phyloP scores from a whole-genome alignment of 768 basidiomycete species.

The Lentinula sp. region DNA sequence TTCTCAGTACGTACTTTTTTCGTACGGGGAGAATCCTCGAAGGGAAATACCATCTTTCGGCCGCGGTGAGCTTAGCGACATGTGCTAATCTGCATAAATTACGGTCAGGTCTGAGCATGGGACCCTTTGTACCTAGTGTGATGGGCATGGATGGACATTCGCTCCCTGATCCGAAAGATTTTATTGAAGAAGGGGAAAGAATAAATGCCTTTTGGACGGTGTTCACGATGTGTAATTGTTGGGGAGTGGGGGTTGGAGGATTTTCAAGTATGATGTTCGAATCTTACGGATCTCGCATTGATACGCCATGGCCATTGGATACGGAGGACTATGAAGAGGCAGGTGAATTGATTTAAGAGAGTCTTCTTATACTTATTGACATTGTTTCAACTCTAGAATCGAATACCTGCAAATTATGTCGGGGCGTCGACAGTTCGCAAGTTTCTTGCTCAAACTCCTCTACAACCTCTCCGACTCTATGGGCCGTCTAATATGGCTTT shows the following conservation, averaged over 20 bases:
- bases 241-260: conserved; percentile 24
- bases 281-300: background rate
- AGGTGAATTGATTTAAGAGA: conserved; percentile 3
- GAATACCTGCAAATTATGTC: conserved; percentile 21
- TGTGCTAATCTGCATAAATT: conserved; percentile 23
- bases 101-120: conserved; percentile 28
- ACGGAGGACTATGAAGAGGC: conserved; percentile 9
- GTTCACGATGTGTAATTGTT: conserved; percentile 24
- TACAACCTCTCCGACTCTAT: background rate
- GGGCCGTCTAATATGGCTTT: background rate
- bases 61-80: conserved; percentile 25
- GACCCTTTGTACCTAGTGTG: conserved; percentile 30
- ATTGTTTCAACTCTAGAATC: background rate
- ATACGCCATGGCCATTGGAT: conserved; percentile 11
- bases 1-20: conserved; percentile 40
- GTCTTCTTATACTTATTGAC: background rate
- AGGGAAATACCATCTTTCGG: conserved; percentile 32
- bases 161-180: conserved; percentile 2
- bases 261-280: conserved; percentile 14
- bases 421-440: background rate
- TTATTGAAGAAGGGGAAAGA: conserved; percentile 26
- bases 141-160: conserved; percentile 33
- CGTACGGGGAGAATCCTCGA: conserved; percentile 32
- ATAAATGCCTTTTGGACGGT: conserved; percentile 37
- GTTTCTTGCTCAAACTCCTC: conserved; percentile 5